Evolutionary conservation across 176 grass and related monocot species (phyloP).

Genomic region (Lolium rigidum): DNA sequence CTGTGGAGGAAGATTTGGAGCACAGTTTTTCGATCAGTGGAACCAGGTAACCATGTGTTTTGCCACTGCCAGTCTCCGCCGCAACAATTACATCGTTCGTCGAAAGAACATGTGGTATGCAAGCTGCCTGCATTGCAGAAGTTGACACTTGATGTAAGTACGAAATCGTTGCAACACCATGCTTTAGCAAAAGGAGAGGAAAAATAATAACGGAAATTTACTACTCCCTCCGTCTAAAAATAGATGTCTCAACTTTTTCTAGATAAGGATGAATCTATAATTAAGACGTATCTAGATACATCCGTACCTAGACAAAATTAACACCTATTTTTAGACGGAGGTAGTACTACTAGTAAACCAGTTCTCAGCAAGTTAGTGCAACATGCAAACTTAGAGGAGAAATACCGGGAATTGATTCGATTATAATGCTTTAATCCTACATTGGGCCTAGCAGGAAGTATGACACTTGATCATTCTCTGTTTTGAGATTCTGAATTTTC

Average conservation of each 20-base stretch:
- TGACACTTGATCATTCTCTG: too few relatives aligned
- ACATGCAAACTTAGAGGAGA: too few relatives aligned
- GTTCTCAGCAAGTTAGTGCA: too few relatives aligned
- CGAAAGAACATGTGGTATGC: slow-evolving; percentile 76
- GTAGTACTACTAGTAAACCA: too few relatives aligned
- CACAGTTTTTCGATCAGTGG: slow-evolving; percentile 84
- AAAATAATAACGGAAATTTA: slow-evolving; percentile 18
- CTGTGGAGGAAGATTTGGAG: slow-evolving; percentile 40
- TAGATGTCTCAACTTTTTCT: too few relatives aligned
- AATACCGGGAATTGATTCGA: background rate
- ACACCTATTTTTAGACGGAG: too few relatives aligned
- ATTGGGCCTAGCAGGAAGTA: background rate
- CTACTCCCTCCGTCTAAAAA: background rate
- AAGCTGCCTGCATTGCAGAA: slow-evolving; percentile 70
- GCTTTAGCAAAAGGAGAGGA: background rate
- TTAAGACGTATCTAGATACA: too few relatives aligned
- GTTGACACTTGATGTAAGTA: slow-evolving; percentile 10
- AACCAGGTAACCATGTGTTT: slow-evolving; percentile 95
- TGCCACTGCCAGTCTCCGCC: slow-evolving; percentile 92
- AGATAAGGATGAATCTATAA: too few relatives aligned
- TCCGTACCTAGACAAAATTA: too few relatives aligned
- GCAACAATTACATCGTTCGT: slow-evolving; percentile 81
- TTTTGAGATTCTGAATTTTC: background rate
- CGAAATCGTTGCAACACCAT: slow-evolving; percentile 6
- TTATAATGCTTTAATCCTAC: background rate